A percentile compares a stretch with the other conserved stretches of the same genome.
These are phyloP conservation scores for Pseudogymnoascus sp. DNA, from an alignment of 2,329 filamentous ascomycete species.

Conservation along the genomic window DNA sequence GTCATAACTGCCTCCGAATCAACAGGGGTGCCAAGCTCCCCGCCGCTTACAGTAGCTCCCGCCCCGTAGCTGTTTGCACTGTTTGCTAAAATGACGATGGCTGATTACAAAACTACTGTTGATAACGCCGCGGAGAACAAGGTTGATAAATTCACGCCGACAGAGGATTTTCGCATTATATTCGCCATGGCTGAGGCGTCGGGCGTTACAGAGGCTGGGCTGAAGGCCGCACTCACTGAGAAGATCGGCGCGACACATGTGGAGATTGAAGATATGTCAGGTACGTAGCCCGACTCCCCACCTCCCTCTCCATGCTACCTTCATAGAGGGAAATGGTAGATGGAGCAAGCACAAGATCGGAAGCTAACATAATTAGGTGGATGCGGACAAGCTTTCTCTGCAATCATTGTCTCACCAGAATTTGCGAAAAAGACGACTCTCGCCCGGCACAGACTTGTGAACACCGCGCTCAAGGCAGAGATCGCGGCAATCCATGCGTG, in stretches of 20 bases:
- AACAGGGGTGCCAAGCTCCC: slow-evolving; percentile 8
- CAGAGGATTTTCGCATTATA: slow-evolving; percentile 22
- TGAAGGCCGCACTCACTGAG: slow-evolving; percentile 62
- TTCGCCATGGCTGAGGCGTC: slow-evolving; percentile 46
- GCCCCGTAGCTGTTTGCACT: slow-evolving; percentile 27
- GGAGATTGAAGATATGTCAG: slow-evolving; percentile 86
- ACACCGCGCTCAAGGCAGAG: slow-evolving; percentile 59
- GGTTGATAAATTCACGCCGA: slow-evolving; percentile 20
- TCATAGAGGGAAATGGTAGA: background rate
- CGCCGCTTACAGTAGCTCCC: slow-evolving; percentile 7
- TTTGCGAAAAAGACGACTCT: slow-evolving; percentile 56
- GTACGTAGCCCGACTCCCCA: slow-evolving; percentile 42
- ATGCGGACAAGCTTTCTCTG: slow-evolving; percentile 64
- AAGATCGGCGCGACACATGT: slow-evolving; percentile 71
- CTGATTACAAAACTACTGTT: slow-evolving; percentile 21
- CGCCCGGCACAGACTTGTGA: slow-evolving; percentile 62
- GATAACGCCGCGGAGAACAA: slow-evolving; percentile 15
- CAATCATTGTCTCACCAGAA: slow-evolving; percentile 56
- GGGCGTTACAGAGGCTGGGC: slow-evolving; percentile 64
- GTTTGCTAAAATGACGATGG: slow-evolving; percentile 34
- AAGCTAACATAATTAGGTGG: slow-evolving; percentile 43
- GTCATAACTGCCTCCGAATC: background rate
- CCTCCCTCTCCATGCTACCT: background rate
- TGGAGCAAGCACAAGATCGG: background rate
- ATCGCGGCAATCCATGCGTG: slow-evolving; percentile 70